Evolutionary conservation across 2,329 filamentous ascomycete species (phyloP).

Genomic region (Neoarthrinium moseri): DNA sequence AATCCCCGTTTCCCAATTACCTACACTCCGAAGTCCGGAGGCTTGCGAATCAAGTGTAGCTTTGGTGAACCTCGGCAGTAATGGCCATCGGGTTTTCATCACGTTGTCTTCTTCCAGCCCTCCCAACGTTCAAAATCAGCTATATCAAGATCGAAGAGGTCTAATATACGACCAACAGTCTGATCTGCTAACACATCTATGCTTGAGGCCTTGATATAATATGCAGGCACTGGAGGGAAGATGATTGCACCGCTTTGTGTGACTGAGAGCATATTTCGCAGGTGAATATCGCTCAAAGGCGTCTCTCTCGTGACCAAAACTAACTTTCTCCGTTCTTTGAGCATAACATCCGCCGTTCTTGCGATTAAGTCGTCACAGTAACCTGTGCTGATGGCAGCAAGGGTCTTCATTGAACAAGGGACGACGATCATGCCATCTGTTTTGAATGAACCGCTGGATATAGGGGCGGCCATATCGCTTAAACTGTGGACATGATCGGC

Average conservation of each 20-base stretch:
- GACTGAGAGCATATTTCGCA: conserved; percentile 42
- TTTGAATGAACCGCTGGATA: conserved; percentile 42
- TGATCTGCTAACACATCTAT: conserved; percentile 43
- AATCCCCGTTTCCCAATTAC: too few relatives aligned
- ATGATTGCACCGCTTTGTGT: conserved; percentile 37
- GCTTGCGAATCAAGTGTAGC: too few relatives aligned
- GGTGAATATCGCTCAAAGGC: conserved; percentile 45
- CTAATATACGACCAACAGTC: conserved; percentile 44
- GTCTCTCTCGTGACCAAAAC: conserved; percentile 42
- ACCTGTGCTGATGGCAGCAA: conserved; percentile 38
- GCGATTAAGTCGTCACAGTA: conserved; percentile 44
- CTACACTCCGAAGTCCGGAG: too few relatives aligned
- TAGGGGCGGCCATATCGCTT: conserved; percentile 43
- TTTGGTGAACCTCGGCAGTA: too few relatives aligned
- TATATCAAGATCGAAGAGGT: conserved; percentile 41
- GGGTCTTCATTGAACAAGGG: conserved; percentile 47
- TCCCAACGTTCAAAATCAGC: conserved; percentile 38
- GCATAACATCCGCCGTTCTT: conserved; percentile 41
- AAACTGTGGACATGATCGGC: conserved; percentile 36
- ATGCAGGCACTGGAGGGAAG: conserved; percentile 42
- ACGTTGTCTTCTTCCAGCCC: conserved; percentile 15
- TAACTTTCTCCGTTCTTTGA: conserved; percentile 41
- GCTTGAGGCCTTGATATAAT: conserved; percentile 37
- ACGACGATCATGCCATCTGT: conserved; percentile 47
- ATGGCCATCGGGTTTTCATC: too few relatives aligned